These are phyloP conservation scores for Papilionanthe hybrid DNA, from an alignment of 116 monocot genomes.

Conservation along the genomic window DNA sequence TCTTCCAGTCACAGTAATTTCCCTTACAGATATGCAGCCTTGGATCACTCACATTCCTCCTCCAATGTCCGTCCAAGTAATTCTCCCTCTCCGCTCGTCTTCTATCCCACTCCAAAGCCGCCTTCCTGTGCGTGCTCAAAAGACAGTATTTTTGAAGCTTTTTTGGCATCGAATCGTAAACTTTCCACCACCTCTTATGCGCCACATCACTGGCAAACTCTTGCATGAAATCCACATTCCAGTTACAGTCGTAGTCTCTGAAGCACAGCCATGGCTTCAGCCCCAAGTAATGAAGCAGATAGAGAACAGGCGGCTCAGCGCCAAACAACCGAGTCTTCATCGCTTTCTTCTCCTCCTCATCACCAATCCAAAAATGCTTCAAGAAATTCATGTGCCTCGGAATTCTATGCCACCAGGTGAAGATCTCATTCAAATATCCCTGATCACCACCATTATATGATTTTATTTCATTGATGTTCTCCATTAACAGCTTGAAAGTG, in stretches of 20 bases:
- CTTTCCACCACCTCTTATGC: constrained; percentile 5
- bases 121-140: neutral
- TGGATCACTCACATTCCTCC: neutral
- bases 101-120: constrained; percentile 8
- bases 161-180: neutral
- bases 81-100: constrained; percentile 16
- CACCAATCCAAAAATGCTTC: constrained; percentile 5
- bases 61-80: constrained; percentile 33
- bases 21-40: constrained; percentile 29
- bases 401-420: constrained; percentile 13
- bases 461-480: constrained; percentile 1
- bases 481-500: constrained; percentile 7
- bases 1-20: constrained; percentile 47
- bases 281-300: constrained; percentile 55
- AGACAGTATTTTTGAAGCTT: neutral
- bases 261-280: constrained; percentile 63
- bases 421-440: constrained; percentile 12
- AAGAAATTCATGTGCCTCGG: constrained; percentile 7
- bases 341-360: constrained; percentile 25
- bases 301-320: constrained; percentile 54
- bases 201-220: constrained; percentile 54
- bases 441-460: constrained; percentile 13
- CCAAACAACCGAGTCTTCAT: constrained; percentile 41
- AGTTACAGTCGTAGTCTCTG: constrained; percentile 66
- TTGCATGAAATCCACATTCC: constrained; percentile 32